A percentile compares a stretch with the other conserved stretches of the same genome.
Conservation (phyloP, 441 rosid species). For the Euphorbia celastroides region DNA sequence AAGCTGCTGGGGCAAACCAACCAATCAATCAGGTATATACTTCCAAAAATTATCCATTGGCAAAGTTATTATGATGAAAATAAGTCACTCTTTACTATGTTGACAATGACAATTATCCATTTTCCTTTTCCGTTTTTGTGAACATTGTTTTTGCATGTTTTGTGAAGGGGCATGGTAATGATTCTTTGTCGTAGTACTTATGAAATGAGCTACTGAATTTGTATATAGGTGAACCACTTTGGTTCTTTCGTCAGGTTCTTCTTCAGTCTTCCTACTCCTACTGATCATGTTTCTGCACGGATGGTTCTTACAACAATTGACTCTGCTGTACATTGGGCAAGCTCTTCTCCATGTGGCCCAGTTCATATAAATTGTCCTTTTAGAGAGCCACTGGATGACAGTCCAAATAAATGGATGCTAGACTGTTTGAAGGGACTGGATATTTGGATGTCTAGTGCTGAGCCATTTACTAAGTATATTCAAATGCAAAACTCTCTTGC, state of each 20-base stretch:
- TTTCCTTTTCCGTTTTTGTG: not conserved
- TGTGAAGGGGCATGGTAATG: not conserved
- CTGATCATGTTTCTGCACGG: constrained; percentile 70
- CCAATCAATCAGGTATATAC: constrained; percentile 75
- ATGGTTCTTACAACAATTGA: constrained; percentile 89
- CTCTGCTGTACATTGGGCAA: constrained; percentile 86
- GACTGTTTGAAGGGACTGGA: constrained; percentile 85
- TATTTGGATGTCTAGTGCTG: constrained; percentile 61
- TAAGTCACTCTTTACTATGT: constrained; percentile 9
- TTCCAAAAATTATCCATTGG: not conserved
- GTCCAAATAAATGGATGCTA: constrained; percentile 50
- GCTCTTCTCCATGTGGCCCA: constrained; percentile 69
- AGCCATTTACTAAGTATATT: constrained; percentile 83
- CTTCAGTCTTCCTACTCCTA: constrained; percentile 87
- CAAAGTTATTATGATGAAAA: not conserved
- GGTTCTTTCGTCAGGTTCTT: constrained; percentile 91
- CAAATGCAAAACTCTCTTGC: constrained; percentile 38
- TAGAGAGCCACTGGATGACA: constrained; percentile 80
- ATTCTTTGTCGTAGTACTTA: constrained; percentile 2
- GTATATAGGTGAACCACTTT: constrained; percentile 75
- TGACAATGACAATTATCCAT: not conserved
- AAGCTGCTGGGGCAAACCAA: constrained; percentile 89
- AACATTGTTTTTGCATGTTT: not conserved
- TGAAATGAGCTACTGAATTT: constrained; percentile 12
- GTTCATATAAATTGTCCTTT: constrained; percentile 96